Percentiles rank a stretch among this genome's conserved stretches.
phyloP scores from a whole-genome alignment of 352 stramenopile species.

The Phytophthora pinifolia region DNA sequence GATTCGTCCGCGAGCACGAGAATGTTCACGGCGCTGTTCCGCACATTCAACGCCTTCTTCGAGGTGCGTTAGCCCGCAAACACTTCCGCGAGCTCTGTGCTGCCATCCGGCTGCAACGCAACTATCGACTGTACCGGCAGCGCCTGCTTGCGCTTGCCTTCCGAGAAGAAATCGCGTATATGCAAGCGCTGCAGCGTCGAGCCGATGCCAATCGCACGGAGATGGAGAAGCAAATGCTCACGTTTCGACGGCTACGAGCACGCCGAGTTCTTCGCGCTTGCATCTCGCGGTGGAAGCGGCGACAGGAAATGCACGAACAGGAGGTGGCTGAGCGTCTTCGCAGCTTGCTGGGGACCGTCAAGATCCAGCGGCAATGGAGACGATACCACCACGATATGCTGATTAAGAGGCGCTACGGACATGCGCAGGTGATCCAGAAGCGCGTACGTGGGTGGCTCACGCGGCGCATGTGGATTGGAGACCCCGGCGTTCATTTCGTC shows the following conservation, averaged over 20 bases:
- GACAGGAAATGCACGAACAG: conserved; percentile 30
- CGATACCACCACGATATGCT: conserved; percentile 40
- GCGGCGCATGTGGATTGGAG: conserved; percentile 60
- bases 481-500: conserved; percentile 49
- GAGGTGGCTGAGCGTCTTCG: conserved; percentile 43
- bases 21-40: conserved; percentile 44
- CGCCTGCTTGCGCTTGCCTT: conserved; percentile 50
- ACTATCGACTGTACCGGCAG: conserved; percentile 56
- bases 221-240: conserved; percentile 45
- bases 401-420: conserved; percentile 53
- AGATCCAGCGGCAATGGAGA: conserved; percentile 68
- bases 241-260: conserved; percentile 53
- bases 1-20: conserved; percentile 36
- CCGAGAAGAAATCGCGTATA: conserved; percentile 61
- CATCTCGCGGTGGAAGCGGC: conserved; percentile 42
- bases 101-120: conserved; percentile 46
- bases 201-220: conserved; percentile 44
- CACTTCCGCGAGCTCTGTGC: conserved; percentile 39
- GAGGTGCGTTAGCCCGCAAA: conserved; percentile 45
- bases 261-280: conserved; percentile 46
- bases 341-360: conserved; percentile 44
- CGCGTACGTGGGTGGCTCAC: conserved; percentile 65
- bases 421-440: conserved; percentile 52
- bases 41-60: conserved; percentile 54
- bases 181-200: conserved; percentile 44